Base-by-base conservation (phyloP, 1,139 yeast species). In the Pneumocystis sp. region DNA sequence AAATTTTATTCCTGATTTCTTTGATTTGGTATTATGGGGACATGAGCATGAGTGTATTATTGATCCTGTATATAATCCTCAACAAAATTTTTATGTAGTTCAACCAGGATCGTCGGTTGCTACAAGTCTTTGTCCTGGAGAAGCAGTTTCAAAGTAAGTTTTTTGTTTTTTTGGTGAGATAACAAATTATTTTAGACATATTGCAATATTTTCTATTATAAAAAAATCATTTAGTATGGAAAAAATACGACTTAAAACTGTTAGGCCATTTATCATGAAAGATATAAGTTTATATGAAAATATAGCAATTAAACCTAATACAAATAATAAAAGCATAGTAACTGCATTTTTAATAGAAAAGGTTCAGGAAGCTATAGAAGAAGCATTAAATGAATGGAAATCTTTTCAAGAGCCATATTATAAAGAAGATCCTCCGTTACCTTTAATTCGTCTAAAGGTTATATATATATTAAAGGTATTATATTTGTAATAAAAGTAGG, bases 91-190 rank as follows among this genome's bases (percentile, higher is more conserved):
- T 73, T 84, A 84, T 67, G 90, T 91, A 0, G 79, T 95, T 61
- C 96, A 91, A 73, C 95, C 96, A 0, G 99, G 99, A 0, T 89
- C 96, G 1, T 88, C 96, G 0, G 87, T 93, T 21, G 97, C 96
- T 0, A 93, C 99, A 0, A 86, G 96, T 17, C 78, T 95, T 57
- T 83, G 87, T 65, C 95, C 87, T 65, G 96, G 95, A 2, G 99
- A 93, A 73, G 82, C 89, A 0, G 80, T 83, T 17, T 83, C 82
- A 50, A 95, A 93, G 73, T 81, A 19, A 61, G 17, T 56, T 21
- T 59, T 39, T 21, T 57, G 29, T 40, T 63, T 19, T n/a, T 40
- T 40, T 40, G 2, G 12, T 19, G 6, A 35, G 12, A 21, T 63
- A 40, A 21, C 21, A 45, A 45, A 29, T 29, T 45, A 29, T 42